Percentiles rank a stretch among this genome's conserved stretches.
Conservation (phyloP, 805 yeast genomes). For the Saccharomycopsis fibuligera region DNA sequence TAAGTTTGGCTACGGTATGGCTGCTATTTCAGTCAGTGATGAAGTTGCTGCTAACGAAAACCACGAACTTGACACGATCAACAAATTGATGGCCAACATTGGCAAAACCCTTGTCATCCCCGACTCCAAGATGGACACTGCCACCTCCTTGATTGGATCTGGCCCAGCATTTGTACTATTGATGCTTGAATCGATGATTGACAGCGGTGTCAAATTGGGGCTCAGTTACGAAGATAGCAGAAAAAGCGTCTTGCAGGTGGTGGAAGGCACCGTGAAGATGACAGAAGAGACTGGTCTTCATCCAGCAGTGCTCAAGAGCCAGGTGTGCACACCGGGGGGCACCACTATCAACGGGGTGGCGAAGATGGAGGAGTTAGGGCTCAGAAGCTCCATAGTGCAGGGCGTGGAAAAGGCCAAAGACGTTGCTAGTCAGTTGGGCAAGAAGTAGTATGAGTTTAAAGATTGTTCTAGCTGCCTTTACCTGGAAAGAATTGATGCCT, state of each 20-base stretch:
- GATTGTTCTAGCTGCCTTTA: background rate
- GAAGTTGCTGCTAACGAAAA: constrained; percentile 38
- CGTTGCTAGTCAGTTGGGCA: constrained; percentile 57
- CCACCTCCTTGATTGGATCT: constrained; percentile 90
- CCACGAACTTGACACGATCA: constrained; percentile 32
- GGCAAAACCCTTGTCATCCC: constrained; percentile 63
- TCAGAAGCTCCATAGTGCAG: constrained; percentile 79
- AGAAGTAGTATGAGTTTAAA: constrained; percentile 31
- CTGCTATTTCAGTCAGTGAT: constrained; percentile 73
- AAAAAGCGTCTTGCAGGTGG: constrained; percentile 85
- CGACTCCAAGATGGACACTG: constrained; percentile 94
- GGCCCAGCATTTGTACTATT: constrained; percentile 93
- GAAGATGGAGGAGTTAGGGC: constrained; percentile 86
- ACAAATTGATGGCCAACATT: constrained; percentile 49
- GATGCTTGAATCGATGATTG: constrained; percentile 86
- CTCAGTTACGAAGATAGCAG: constrained; percentile 78
- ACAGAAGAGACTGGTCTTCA: constrained; percentile 74
- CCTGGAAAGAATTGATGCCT: too few species aligned
- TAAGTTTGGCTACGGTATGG: constrained; percentile 87
- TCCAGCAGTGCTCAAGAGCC: constrained; percentile 81
- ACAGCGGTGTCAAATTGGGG: constrained; percentile 93
- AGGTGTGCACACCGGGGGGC: constrained; percentile 96
- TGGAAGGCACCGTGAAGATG: constrained; percentile 93
- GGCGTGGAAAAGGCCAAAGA: constrained; percentile 91
- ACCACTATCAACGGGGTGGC: constrained; percentile 94